Evolutionary conservation across 768 basidiomycete species (phyloP).

Genomic region (Polyporus arcularius): DNA sequence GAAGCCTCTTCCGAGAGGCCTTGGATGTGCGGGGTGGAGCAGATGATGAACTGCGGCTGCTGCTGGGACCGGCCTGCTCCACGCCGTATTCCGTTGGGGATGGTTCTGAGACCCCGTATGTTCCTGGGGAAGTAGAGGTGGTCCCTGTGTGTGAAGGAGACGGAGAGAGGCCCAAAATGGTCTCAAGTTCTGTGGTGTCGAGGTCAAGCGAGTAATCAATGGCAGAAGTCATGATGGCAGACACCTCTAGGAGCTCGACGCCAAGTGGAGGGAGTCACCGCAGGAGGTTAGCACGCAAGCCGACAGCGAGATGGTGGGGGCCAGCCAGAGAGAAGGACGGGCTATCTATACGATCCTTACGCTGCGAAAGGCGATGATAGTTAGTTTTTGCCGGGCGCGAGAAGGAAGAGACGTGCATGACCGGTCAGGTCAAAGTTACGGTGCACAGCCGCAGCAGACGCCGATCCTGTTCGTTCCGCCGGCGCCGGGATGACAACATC

Average conservation of each 20-base stretch:
- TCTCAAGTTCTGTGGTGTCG: neutral
- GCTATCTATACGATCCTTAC: conserved; percentile 39
- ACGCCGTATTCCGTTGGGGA: neutral
- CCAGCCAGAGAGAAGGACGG: too few species aligned
- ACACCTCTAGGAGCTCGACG: too few species aligned
- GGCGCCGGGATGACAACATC: too few species aligned
- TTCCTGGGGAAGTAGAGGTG: neutral
- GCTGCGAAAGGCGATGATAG: conserved; percentile 29
- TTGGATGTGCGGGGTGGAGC: neutral
- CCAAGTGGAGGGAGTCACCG: too few species aligned
- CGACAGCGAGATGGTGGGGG: too few species aligned
- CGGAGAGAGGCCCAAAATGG: neutral
- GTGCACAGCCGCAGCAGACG: too few species aligned
- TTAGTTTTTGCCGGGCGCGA: too few species aligned
- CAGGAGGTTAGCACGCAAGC: too few species aligned
- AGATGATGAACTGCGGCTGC: neutral
- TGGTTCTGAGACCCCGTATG: neutral
- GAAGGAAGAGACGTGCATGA: too few species aligned
- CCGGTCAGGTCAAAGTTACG: too few species aligned
- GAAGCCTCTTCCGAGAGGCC: conserved; percentile 9
- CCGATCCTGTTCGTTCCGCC: too few species aligned
- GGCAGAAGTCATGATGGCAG: too few species aligned
- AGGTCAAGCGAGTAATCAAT: neutral
- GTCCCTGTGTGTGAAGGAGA: neutral
- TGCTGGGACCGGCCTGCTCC: neutral